Evolutionary conservation across 176 grass and related monocot species (phyloP).

Genomic region (Puya raimondii): DNA sequence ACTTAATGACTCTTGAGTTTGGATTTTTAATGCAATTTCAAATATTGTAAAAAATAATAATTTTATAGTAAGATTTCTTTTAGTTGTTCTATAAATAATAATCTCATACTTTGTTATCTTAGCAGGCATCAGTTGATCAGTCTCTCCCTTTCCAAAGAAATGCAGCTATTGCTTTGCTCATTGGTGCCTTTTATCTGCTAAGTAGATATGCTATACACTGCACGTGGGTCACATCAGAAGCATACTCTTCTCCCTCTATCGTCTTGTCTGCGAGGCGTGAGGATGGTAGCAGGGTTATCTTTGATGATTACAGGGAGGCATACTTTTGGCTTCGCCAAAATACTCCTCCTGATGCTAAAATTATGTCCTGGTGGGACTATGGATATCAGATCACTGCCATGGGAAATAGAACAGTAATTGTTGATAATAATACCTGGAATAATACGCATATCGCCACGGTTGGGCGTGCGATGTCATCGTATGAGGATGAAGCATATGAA

Average conservation of each 20-base stretch:
- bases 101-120: conserved; percentile 13
- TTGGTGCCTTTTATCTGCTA: conserved; percentile 91
- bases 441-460: conserved; percentile 99
- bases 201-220: conserved; percentile 92
- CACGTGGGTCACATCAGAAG: conserved; percentile 98
- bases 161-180: conserved; percentile 58
- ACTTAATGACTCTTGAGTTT: not conserved
- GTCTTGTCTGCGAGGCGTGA: conserved; percentile 82
- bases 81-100: not conserved
- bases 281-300: conserved; percentile 81
- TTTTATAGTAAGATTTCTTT: not conserved
- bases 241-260: conserved; percentile 97
- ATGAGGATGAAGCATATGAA: conserved; percentile 95
- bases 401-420: conserved; percentile 99
- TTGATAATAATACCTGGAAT: conserved; percentile 99
- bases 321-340: conserved; percentile 98
- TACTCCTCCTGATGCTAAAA: conserved; percentile 87
- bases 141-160: conserved; percentile 84
- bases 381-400: conserved; percentile 99
- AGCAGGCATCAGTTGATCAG: conserved; percentile 72
- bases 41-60: too few relatives aligned
- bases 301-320: conserved; percentile 98
- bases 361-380: conserved; percentile 99
- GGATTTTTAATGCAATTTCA: too few relatives aligned
- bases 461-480: conserved; percentile 94